Evolutionary conservation across 2,329 filamentous ascomycete genomes (phyloP), one percentile per base, ranked within the genome.

Genomic region (Elsinoe necatrix): DNA sequence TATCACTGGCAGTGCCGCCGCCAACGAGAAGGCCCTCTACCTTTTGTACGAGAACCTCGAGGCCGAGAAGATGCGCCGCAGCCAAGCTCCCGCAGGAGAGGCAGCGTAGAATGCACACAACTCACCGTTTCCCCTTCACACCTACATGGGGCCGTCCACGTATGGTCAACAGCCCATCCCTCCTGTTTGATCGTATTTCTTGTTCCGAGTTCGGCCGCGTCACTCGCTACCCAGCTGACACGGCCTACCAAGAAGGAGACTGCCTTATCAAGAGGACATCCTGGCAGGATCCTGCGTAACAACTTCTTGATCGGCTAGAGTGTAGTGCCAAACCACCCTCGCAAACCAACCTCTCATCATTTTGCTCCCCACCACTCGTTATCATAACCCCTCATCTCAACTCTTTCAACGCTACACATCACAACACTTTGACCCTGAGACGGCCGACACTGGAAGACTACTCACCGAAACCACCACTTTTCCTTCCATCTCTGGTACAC

Each of bases 41-140:
- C 84, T 98, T 55, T 79, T 98, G 61, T 98, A 98, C 71, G 93
- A 98, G 80, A 98, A 98, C 74, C 83, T 98, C 54, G 93, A 98
- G 77, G 92, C 91, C 14, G 93, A 98, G 79, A 98, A 98, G 82
- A 95, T 95, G 84, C 89, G 93, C 67, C 89, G 93, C 71, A 95
- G 89, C 78, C 87, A 95, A 75, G 81, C 84, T 61, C 77, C 80
- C 25, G 66, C 59, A 21, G 51, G 69, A 59, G 64, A 66, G 20
- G 62, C 64, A 52, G 66, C 65, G 55, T 69, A 69, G 67, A 61
- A 60, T 57, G 66, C 60, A 47, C 39, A 50, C 29, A 55, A 57
- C 39, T 54, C 54, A 27, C 47, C 55, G 37, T 52, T 54, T 39
- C 47, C 58, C 18, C 59, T 56, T 8, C 27, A 37, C 11, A 27